Evolutionary conservation across 2,329 filamentous ascomycete species (phyloP).

Genomic region (Westerdykella ornata): DNA sequence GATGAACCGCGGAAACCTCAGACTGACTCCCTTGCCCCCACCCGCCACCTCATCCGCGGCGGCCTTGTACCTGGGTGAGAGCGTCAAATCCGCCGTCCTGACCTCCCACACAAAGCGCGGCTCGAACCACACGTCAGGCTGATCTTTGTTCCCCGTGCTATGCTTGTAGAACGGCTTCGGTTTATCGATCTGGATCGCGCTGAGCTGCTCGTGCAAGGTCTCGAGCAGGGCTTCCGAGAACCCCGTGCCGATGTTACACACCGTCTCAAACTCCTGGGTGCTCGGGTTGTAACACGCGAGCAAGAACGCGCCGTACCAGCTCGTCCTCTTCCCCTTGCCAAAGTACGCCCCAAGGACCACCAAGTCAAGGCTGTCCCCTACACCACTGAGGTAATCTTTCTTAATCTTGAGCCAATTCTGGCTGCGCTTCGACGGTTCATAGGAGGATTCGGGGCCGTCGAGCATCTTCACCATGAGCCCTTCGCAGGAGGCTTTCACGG

Average conservation of each 20-base stretch:
- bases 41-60: constrained; percentile 68
- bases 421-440: constrained; percentile 92
- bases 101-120: constrained; percentile 94
- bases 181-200: constrained; percentile 72
- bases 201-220: constrained; percentile 70
- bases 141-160: constrained; percentile 75
- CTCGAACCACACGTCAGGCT: constrained; percentile 98
- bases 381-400: constrained; percentile 91
- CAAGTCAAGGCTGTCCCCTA: constrained; percentile 92
- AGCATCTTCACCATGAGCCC: constrained; percentile 99
- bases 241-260: constrained; percentile 97
- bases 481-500: constrained; percentile 91
- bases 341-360: constrained; percentile 93
- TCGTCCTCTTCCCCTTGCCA: constrained; percentile 91
- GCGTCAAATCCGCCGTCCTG: constrained; percentile 88
- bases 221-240: constrained; percentile 95
- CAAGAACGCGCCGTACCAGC: constrained; percentile 90
- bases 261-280: constrained; percentile 80
- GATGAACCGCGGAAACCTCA: constrained; percentile 91
- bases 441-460: constrained; percentile 84
- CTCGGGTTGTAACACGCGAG: constrained; percentile 84
- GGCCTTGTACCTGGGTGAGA: constrained; percentile 91
- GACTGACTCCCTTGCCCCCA: constrained; percentile 70
- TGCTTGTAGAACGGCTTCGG: constrained; percentile 94
- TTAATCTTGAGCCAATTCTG: constrained; percentile 99